phyloP scores from a whole-genome alignment of 2,329 filamentous ascomycete genomes.

The Cladosporium phlei region DNA sequence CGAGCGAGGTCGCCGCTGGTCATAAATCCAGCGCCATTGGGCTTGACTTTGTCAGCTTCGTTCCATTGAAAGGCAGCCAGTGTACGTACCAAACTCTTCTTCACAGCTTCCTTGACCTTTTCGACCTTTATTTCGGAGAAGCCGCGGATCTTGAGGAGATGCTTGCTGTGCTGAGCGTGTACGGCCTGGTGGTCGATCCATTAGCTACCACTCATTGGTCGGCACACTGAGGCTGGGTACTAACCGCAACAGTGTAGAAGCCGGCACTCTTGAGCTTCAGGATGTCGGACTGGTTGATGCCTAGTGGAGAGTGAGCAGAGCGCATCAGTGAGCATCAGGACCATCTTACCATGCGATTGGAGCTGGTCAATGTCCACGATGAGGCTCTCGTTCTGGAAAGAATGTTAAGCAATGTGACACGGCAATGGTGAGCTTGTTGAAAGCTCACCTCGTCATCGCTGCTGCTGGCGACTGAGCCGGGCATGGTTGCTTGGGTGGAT shows the following conservation, averaged over 20 bases:
- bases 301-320: constrained; percentile 29
- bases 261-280: constrained; percentile 59
- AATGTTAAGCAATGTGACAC: constrained; percentile 4
- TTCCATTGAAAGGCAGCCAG: neutral
- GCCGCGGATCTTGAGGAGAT: constrained; percentile 62
- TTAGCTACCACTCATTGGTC: neutral
- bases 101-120: constrained; percentile 64
- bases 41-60: constrained; percentile 36
- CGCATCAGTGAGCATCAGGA: neutral
- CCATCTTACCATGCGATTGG: constrained; percentile 54
- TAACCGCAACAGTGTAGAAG: constrained; percentile 60
- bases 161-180: constrained; percentile 55
- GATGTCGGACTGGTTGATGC: constrained; percentile 62
- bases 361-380: constrained; percentile 65
- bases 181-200: constrained; percentile 46
- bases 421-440: neutral
- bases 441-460: constrained; percentile 48
- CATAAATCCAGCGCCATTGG: constrained; percentile 57
- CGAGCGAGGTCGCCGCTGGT: constrained; percentile 62
- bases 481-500: constrained; percentile 35
- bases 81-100: constrained; percentile 51
- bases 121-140: constrained; percentile 68
- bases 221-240: constrained; percentile 14
- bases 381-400: constrained; percentile 41
- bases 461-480: constrained; percentile 50